Percentiles rank a stretch among this genome's conserved stretches.
Conservation (phyloP, 805 yeast species). For the Metschnikowia proteae region DNA sequence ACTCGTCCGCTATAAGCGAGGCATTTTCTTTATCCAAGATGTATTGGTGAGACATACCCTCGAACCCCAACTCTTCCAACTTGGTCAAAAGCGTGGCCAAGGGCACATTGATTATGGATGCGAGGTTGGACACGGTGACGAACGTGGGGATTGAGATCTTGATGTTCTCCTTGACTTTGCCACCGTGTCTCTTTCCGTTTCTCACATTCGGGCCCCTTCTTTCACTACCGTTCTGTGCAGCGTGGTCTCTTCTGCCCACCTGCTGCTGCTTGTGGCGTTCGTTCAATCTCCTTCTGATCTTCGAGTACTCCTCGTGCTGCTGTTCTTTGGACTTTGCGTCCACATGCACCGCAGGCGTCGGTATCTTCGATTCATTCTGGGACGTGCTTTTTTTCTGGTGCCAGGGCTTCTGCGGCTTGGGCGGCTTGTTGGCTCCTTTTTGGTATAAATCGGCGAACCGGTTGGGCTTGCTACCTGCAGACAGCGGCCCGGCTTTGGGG, state of each 20-base stretch:
- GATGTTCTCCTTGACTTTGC: conserved; percentile 16
- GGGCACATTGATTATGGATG: conserved; percentile 65
- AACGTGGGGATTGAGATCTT: conserved; percentile 64
- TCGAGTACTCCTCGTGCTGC: conserved; percentile 15
- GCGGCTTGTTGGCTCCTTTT: conserved; percentile 4
- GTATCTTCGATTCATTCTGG: not conserved
- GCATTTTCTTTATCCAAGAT: conserved; percentile 87
- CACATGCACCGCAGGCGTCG: not conserved
- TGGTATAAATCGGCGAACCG: conserved; percentile 32
- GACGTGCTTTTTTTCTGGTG: not conserved
- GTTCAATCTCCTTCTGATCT: conserved; percentile 19
- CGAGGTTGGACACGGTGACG: conserved; percentile 72
- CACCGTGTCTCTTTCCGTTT: conserved; percentile 1
- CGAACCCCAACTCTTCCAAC: conserved; percentile 69
- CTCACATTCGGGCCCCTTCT: not conserved
- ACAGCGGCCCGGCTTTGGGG: conserved; percentile 27
- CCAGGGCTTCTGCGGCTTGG: conserved; percentile 2
- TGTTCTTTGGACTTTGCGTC: conserved; percentile 2
- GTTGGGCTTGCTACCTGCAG: conserved; percentile 21
- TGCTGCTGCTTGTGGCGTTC: conserved; percentile 17
- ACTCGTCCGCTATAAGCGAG: conserved; percentile 82
- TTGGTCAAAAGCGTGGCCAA: conserved; percentile 55
- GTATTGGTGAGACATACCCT: conserved; percentile 64
- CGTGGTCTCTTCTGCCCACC: conserved; percentile 4
- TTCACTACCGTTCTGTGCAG: not conserved